A percentile compares a stretch with the other conserved stretches of the same genome.
phyloP scores from a whole-genome alignment of 306 rosid genomes.

The Dryas alaskensis region DNA sequence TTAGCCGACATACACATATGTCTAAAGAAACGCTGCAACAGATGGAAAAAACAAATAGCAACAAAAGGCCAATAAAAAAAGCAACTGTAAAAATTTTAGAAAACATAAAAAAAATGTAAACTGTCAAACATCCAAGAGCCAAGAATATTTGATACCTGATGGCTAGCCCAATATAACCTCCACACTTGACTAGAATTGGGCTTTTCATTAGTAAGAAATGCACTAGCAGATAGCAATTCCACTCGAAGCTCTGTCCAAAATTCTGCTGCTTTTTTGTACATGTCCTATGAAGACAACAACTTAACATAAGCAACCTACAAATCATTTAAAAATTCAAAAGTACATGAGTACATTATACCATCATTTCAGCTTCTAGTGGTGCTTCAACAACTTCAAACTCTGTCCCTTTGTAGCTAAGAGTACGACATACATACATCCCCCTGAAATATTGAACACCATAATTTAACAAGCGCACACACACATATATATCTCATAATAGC shows the following conservation, averaged over 20 bases:
- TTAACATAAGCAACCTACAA: not conserved
- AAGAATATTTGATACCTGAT: constrained; percentile 59
- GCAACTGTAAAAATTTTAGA: not conserved
- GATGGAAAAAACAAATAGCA: constrained; percentile 24
- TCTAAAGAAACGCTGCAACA: constrained; percentile 93
- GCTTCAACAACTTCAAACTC: constrained; percentile 94
- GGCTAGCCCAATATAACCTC: constrained; percentile 98
- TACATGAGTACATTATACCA: constrained; percentile 54
- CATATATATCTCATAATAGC: constrained; percentile 5
- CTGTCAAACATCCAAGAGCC: not conserved
- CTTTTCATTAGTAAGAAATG: constrained; percentile 60
- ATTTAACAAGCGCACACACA: not conserved
- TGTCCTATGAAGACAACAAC: constrained; percentile 51
- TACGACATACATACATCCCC: constrained; percentile 98
- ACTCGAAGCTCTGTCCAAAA: constrained; percentile 91
- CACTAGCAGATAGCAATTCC: constrained; percentile 73
- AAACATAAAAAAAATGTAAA: not conserved
- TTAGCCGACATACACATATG: constrained; percentile 99
- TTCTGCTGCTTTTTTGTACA: constrained; percentile 85
- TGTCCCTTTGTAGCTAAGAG: constrained; percentile 86
- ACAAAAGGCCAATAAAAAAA: constrained; percentile 19
- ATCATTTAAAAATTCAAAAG: not conserved
- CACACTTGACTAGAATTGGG: constrained; percentile 85
- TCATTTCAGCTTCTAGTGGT: constrained; percentile 85
- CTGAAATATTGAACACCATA: constrained; percentile 42